These are phyloP conservation scores for Candida golubevii DNA, from an alignment of 805 yeast genomes.

Conservation along the genomic window DNA sequence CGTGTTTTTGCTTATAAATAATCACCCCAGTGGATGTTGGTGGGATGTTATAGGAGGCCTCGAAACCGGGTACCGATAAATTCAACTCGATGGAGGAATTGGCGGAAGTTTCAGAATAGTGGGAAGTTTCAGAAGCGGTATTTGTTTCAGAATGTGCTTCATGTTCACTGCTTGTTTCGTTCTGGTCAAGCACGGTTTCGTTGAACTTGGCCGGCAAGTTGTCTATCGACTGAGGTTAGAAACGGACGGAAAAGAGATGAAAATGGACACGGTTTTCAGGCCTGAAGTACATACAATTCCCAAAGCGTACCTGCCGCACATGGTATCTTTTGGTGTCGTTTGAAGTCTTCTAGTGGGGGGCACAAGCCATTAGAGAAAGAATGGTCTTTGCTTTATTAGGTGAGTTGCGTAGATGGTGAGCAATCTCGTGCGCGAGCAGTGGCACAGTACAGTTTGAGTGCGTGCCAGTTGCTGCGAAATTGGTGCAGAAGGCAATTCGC, in stretches of 20 bases:
- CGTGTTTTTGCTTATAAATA: conserved; percentile 17
- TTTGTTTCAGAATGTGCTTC: background rate
- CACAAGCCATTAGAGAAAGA: too few species aligned
- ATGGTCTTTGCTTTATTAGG: too few species aligned
- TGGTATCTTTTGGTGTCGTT: background rate
- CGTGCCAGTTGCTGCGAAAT: too few species aligned
- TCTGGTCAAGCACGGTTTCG: conserved; percentile 4
- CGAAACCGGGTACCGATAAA: conserved; percentile 13
- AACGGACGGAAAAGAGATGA: background rate
- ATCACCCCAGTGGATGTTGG: conserved; percentile 55
- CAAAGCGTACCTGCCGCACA: conserved; percentile 20
- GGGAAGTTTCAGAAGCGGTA: background rate
- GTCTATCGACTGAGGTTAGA: conserved; percentile 13
- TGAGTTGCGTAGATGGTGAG: too few species aligned
- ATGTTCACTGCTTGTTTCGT: background rate
- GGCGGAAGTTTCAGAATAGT: conserved; percentile 3
- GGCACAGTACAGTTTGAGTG: too few species aligned
- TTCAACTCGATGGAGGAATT: conserved; percentile 6
- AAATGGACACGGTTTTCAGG: background rate
- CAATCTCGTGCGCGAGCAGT: too few species aligned
- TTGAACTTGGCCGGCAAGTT: conserved; percentile 11
- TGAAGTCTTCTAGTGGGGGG: too few species aligned
- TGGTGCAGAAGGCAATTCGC: too few species aligned
- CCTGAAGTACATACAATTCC: conserved; percentile 14
- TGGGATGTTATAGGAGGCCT: conserved; percentile 52